Conservation (phyloP, 1,284 basidiomycete species). For the Cutaneotrichosporon dermatis region DNA sequence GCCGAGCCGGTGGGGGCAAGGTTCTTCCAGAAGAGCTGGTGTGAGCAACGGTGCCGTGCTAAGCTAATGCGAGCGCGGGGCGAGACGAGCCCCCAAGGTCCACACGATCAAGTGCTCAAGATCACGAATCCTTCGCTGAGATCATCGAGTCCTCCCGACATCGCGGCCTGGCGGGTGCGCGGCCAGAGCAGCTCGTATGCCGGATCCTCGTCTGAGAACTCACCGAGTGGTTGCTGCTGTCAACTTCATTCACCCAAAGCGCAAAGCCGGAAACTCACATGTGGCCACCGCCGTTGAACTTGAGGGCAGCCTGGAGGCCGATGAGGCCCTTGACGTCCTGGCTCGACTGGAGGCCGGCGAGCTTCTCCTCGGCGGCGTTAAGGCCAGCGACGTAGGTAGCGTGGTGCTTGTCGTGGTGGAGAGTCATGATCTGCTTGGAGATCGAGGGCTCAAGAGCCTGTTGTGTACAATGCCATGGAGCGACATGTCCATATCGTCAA, state of each 20-base stretch:
- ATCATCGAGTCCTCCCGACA: too few relatives aligned
- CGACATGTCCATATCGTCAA: too few relatives aligned
- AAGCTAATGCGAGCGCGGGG: too few relatives aligned
- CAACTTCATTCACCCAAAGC: neutral
- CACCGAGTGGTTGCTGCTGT: slow-evolving; percentile 44
- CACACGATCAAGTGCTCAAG: too few relatives aligned
- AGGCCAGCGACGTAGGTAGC: slow-evolving; percentile 86
- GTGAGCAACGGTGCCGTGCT: too few relatives aligned
- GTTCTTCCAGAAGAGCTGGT: slow-evolving; percentile 95
- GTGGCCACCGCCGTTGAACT: slow-evolving; percentile 85
- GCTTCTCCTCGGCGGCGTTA: slow-evolving; percentile 84
- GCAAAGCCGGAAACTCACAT: slow-evolving; percentile 29
- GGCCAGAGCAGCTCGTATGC: too few relatives aligned
- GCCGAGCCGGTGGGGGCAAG: slow-evolving; percentile 63
- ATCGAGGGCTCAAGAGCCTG: slow-evolving; percentile 57
- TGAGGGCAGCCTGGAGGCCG: slow-evolving; percentile 75
- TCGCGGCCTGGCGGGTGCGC: too few relatives aligned
- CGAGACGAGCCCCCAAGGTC: too few relatives aligned
- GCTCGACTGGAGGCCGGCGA: slow-evolving; percentile 55
- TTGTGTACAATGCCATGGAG: neutral
- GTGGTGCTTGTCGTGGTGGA: slow-evolving; percentile 96
- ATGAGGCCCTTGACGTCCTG: slow-evolving; percentile 73
- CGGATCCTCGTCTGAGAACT: slow-evolving; percentile 4
- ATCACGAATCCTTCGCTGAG: too few relatives aligned
- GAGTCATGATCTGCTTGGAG: slow-evolving; percentile 73